A percentile compares a stretch with the other conserved stretches of the same genome.
phyloP scores from a whole-genome alignment of 805 yeast genomes.

The Tanozyma kutaoensis region DNA sequence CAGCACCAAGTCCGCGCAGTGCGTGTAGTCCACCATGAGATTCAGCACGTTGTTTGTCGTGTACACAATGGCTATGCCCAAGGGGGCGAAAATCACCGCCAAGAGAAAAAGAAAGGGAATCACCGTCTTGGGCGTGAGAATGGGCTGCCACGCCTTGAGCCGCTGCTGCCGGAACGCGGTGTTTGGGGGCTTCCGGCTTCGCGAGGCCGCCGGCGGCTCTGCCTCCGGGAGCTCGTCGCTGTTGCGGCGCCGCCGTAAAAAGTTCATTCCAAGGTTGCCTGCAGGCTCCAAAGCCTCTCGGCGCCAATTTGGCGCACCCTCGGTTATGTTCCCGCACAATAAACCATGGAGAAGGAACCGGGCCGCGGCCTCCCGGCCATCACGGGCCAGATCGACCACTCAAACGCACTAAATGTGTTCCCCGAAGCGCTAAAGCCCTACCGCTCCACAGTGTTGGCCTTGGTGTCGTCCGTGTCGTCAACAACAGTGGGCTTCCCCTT shows the following conservation, averaged over 20 bases:
- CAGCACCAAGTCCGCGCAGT: slow-evolving; percentile 37
- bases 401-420: slow-evolving; percentile 32
- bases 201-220: no score
- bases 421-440: slow-evolving; percentile 38
- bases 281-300: no score
- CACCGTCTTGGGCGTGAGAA: slow-evolving; percentile 83
- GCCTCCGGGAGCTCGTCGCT: no score
- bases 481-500: slow-evolving; percentile 72
- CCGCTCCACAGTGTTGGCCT: slow-evolving; percentile 48
- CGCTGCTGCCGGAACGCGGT: slow-evolving; percentile 74
- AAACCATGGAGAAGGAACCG: no score
- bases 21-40: slow-evolving; percentile 59
- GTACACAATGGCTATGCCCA: slow-evolving; percentile 74
- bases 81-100: slow-evolving; percentile 75
- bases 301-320: no score
- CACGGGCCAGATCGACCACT: slow-evolving; percentile 37
- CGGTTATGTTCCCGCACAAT: no score
- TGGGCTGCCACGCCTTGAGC: slow-evolving; percentile 69
- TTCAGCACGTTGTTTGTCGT: slow-evolving; percentile 76
- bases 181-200: slow-evolving; percentile 36
- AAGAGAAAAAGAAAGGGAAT: slow-evolving; percentile 67
- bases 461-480: slow-evolving; percentile 46
- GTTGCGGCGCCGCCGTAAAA: no score
- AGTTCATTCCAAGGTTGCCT: no score
- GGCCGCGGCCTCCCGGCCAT: slow-evolving; percentile 36